Evolutionary conservation across 495 filamentous ascomycete genomes (phyloP).

Genomic region (Bathelium albidoporum): DNA sequence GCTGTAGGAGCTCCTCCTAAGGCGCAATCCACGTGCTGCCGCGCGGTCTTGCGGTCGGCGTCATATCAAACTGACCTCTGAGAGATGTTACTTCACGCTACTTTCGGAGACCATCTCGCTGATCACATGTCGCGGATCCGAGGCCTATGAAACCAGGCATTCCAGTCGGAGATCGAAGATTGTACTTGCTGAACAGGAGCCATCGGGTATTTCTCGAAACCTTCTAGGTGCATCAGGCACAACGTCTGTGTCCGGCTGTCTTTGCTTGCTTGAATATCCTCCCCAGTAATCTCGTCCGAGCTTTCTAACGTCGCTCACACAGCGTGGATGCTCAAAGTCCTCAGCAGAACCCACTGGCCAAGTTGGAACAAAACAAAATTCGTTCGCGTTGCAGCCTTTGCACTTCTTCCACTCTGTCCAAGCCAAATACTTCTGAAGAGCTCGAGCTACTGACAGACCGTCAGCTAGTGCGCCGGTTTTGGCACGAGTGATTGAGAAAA

Average conservation of each 20-base stretch:
- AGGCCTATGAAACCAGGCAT: background rate
- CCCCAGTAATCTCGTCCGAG: constrained; percentile 3
- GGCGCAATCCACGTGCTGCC: background rate
- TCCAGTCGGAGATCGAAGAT: constrained; percentile 3
- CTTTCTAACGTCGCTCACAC: constrained; percentile 19
- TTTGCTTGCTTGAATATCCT: constrained; percentile 5
- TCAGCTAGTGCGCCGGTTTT: constrained; percentile 41
- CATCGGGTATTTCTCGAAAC: background rate
- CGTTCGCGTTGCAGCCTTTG: constrained; percentile 41
- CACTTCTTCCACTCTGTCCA: constrained; percentile 59
- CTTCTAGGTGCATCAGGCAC: constrained; percentile 1
- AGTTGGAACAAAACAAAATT: constrained; percentile 56
- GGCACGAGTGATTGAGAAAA: constrained; percentile 15
- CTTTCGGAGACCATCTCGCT: background rate
- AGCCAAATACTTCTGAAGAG: constrained; percentile 42
- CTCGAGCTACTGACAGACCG: constrained; percentile 42
- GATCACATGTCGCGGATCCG: background rate
- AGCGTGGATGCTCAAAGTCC: constrained; percentile 45
- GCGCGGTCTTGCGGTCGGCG: background rate
- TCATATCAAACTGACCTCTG: background rate
- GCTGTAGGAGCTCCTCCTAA: background rate
- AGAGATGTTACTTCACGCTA: background rate
- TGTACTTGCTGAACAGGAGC: constrained; percentile 1
- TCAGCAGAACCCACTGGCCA: constrained; percentile 50
- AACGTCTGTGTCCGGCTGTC: background rate